These are phyloP conservation scores for Prunus salicina DNA, from an alignment of 306 rosid genomes.

Conservation along the genomic window DNA sequence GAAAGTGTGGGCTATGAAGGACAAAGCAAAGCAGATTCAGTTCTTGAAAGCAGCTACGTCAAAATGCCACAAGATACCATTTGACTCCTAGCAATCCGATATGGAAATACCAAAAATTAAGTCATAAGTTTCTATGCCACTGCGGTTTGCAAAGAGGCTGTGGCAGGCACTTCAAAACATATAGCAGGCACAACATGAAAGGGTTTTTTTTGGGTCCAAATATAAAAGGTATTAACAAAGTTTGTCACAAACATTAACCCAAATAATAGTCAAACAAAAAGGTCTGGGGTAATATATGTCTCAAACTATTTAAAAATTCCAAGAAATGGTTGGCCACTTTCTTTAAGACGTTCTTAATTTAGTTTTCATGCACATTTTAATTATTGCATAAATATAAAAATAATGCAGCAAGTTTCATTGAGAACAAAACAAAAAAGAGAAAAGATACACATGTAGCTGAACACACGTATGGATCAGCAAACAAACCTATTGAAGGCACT, in stretches of 20 bases:
- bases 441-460: not conserved
- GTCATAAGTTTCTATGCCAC: not conserved
- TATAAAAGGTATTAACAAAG: not conserved
- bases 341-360: not conserved
- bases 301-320: not conserved
- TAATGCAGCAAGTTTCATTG: not conserved
- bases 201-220: not conserved
- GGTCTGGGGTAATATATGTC: not conserved
- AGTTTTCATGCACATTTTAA: not conserved
- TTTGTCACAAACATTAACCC: not conserved
- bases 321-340: not conserved
- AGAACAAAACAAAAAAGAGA: not conserved
- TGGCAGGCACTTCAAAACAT: not conserved
- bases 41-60: not conserved
- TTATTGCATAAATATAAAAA: not conserved
- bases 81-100: not conserved
- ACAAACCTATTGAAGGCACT: constrained; percentile 55
- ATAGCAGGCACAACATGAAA: not conserved
- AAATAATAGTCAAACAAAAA: constrained; percentile 1
- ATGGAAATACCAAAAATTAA: not conserved
- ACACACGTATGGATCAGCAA: constrained; percentile 19
- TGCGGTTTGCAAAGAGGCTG: not conserved
- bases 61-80: not conserved
- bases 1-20: not conserved
- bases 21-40: not conserved